Conservation (phyloP, 2,329 filamentous ascomycete species). For the Phoma sp. region DNA sequence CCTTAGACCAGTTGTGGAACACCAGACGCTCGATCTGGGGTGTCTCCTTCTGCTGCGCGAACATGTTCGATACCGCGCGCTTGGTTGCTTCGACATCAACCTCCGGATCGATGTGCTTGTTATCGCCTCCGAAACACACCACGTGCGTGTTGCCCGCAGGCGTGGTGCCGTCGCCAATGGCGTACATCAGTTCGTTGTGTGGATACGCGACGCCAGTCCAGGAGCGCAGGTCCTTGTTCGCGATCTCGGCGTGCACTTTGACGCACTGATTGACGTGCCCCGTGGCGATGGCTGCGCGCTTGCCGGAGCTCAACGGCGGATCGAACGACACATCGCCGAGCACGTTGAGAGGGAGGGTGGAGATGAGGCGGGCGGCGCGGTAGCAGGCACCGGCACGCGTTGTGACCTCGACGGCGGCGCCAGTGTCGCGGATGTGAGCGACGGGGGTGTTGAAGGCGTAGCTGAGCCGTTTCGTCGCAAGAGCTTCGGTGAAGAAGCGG, state of each 20-base stretch:
- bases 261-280: slow-evolving; percentile 56
- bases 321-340: slow-evolving; percentile 50
- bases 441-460: slow-evolving; percentile 53
- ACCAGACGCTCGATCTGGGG: slow-evolving; percentile 36
- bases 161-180: slow-evolving; percentile 52
- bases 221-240: slow-evolving; percentile 50
- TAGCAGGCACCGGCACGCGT: slow-evolving; percentile 40
- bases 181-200: slow-evolving; percentile 51
- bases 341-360: slow-evolving; percentile 55
- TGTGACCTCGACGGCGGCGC: slow-evolving; percentile 41
- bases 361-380: slow-evolving; percentile 44
- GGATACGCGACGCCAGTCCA: slow-evolving; percentile 55
- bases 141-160: slow-evolving; percentile 55
- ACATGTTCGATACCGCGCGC: slow-evolving; percentile 41
- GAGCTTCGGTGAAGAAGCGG: slow-evolving; percentile 54
- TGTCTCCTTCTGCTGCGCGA: slow-evolving; percentile 16
- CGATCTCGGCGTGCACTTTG: slow-evolving; percentile 56
- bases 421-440: slow-evolving; percentile 38
- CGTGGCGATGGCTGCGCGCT: slow-evolving; percentile 44
- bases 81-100: slow-evolving; percentile 47
- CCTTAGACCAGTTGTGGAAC: slow-evolving; percentile 58
- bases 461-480: slow-evolving; percentile 46
- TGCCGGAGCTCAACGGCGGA: slow-evolving; percentile 47
- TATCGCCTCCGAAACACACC: slow-evolving; percentile 53
- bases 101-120: slow-evolving; percentile 54